Evolutionary conservation across 2,329 filamentous ascomycete genomes (phyloP).

Genomic region (Fusarium lateritium): DNA sequence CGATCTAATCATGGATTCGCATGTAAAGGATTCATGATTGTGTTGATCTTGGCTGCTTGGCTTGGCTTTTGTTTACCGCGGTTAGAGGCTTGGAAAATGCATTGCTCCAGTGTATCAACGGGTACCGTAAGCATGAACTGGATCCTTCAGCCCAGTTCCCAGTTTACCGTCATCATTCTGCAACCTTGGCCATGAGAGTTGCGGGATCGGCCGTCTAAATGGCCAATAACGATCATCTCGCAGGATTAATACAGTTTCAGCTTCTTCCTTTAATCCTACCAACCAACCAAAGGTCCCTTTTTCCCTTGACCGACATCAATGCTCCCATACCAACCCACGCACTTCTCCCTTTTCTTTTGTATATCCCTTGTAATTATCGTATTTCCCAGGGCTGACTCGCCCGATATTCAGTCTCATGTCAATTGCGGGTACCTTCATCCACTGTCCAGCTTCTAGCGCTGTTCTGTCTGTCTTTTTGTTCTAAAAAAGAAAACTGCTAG

Average conservation of each 20-base stretch:
- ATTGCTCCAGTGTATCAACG: not conserved
- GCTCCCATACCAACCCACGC: not conserved
- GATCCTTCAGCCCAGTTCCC: constrained; percentile 15
- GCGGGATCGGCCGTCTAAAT: constrained; percentile 11
- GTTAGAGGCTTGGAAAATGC: too few species aligned
- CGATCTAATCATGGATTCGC: constrained; percentile 2
- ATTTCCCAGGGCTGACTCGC: constrained; percentile 27
- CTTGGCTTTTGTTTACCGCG: too few species aligned
- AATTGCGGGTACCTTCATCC: constrained; percentile 7
- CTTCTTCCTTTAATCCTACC: not conserved
- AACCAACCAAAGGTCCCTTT: constrained; percentile 1
- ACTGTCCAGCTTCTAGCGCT: constrained; percentile 25
- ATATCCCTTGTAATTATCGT: constrained; percentile 6
- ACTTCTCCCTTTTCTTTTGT: not conserved
- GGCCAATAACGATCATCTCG: not conserved
- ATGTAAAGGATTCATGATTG: constrained; percentile 11
- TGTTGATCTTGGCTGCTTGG: not conserved
- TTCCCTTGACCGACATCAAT: too few species aligned
- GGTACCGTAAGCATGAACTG: constrained; percentile 11
- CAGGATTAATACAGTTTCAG: constrained; percentile 15
- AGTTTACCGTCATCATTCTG: constrained; percentile 4
- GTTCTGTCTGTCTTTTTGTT: constrained; percentile 12
- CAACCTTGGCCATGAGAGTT: not conserved
- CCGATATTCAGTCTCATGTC: not conserved
- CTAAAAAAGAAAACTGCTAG: constrained; percentile 20